phyloP scores from a whole-genome alignment of 352 stramenopile genomes.

The Phytophthora pseudosyringae region DNA sequence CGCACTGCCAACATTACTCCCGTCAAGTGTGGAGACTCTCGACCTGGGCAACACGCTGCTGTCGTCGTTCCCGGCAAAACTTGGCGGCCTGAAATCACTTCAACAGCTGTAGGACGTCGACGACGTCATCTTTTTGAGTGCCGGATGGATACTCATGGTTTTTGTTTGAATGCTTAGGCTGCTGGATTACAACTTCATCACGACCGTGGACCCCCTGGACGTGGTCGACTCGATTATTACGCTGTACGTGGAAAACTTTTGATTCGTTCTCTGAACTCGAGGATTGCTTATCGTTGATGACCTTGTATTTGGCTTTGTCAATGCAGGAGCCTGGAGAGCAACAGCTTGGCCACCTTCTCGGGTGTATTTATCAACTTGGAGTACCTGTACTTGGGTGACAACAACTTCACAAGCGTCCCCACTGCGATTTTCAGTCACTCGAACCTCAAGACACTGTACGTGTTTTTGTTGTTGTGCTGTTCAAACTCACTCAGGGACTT shows the following conservation, averaged over 20 bases:
- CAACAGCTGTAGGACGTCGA: constrained; percentile 19
- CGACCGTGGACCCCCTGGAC: constrained; percentile 23
- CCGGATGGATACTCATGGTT: background rate
- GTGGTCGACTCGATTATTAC: constrained; percentile 31
- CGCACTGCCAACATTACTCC: constrained; percentile 23
- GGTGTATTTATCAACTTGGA: constrained; percentile 57
- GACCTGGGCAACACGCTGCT: constrained; percentile 38
- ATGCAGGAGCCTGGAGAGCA: constrained; percentile 56
- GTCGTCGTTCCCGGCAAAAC: constrained; percentile 25
- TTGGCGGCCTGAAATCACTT: constrained; percentile 24
- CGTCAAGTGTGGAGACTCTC: constrained; percentile 26
- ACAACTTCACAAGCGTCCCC: constrained; percentile 57
- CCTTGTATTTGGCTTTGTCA: background rate
- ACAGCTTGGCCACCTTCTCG: constrained; percentile 59
- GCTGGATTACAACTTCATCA: constrained; percentile 43
- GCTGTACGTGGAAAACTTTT: constrained; percentile 18
- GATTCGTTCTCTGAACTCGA: too few relatives aligned
- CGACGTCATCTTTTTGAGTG: background rate
- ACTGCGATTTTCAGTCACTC: constrained; percentile 48
- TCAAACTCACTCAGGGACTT: background rate
- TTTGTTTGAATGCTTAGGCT: constrained; percentile 17
- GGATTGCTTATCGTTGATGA: too few relatives aligned
- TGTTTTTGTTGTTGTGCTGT: background rate
- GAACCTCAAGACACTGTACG: background rate
- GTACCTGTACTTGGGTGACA: constrained; percentile 54